phyloP scores from a whole-genome alignment of 345 rosid genomes.

The Eucalyptus grandis region DNA sequence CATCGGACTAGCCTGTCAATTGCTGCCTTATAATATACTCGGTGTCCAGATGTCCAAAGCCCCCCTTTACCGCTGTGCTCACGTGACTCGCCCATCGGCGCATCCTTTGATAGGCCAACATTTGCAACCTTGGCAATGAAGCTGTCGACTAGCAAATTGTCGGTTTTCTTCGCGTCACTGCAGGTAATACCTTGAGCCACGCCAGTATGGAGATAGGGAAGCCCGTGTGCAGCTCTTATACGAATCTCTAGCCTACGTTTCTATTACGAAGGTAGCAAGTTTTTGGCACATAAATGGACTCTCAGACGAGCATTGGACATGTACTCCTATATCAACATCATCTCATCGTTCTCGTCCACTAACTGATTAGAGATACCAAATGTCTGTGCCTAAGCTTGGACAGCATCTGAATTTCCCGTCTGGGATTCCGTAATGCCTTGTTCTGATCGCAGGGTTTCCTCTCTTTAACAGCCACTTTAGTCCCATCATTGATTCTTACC shows the following conservation, averaged over 20 bases:
- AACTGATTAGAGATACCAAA: constrained; percentile 1
- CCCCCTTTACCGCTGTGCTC: not conserved
- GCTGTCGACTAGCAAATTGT: not conserved
- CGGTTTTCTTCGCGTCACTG: not conserved
- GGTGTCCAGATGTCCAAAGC: not conserved
- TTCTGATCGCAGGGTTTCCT: constrained; percentile 2
- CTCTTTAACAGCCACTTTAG: not conserved
- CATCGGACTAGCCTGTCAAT: not conserved
- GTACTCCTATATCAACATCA: not conserved
- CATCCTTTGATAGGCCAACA: not conserved
- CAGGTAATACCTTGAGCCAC: not conserved
- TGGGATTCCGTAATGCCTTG: constrained; percentile 2
- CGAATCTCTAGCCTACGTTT: not conserved
- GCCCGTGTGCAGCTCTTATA: not conserved
- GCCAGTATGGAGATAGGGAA: constrained; percentile 1
- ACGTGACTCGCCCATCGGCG: not conserved
- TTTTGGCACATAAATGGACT: not conserved
- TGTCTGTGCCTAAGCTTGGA: constrained; percentile 4
- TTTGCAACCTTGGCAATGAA: not conserved
- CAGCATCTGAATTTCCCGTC: constrained; percentile 1
- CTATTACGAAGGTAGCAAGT: not conserved
- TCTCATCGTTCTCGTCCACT: not conserved
- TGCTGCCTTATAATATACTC: not conserved
- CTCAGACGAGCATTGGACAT: not conserved
- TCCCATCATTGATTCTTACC: not conserved